Evolutionary conservation across 2,329 filamentous ascomycete genomes (phyloP).

Genomic region (Davidsoniella australis): DNA sequence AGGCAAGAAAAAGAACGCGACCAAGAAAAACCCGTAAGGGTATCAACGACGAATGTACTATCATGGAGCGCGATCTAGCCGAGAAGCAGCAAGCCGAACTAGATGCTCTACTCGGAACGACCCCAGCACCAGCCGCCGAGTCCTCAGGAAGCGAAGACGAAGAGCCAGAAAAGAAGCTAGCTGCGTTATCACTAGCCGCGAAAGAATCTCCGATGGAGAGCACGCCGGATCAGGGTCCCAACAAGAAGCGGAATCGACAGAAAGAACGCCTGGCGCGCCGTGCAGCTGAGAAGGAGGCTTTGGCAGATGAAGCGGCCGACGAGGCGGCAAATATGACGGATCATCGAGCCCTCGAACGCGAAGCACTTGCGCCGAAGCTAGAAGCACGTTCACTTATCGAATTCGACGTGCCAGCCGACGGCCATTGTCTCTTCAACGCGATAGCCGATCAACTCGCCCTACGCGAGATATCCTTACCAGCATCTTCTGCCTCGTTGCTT

Average conservation of each 20-base stretch:
- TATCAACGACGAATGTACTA: conserved; percentile 59
- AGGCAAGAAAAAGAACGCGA: conserved; percentile 92
- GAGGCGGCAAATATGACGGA: conserved; percentile 65
- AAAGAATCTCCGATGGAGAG: not conserved
- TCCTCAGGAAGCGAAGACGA: conserved; percentile 16
- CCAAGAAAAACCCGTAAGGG: conserved; percentile 69
- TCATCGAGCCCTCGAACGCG: conserved; percentile 50
- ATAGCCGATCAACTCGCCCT: conserved; percentile 60
- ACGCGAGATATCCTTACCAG: conserved; percentile 23
- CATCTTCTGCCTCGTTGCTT: conserved; percentile 10
- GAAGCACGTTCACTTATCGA: conserved; percentile 47
- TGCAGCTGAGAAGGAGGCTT: conserved; percentile 63
- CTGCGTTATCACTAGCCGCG: conserved; percentile 13
- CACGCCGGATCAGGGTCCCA: conserved; percentile 13
- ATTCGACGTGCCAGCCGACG: conserved; percentile 71
- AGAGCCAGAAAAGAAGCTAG: conserved; percentile 13
- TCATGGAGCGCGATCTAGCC: conserved; percentile 47
- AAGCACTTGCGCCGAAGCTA: conserved; percentile 53
- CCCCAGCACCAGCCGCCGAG: not conserved
- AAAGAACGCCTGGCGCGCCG: conserved; percentile 82
- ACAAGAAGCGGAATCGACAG: conserved; percentile 72
- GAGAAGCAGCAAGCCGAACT: conserved; percentile 50
- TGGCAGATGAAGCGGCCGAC: conserved; percentile 40
- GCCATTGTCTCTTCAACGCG: conserved; percentile 87
- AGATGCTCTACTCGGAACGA: conserved; percentile 19